Conservation (phyloP, 2,329 filamentous ascomycete species). For the Cercospora sesami region DNA sequence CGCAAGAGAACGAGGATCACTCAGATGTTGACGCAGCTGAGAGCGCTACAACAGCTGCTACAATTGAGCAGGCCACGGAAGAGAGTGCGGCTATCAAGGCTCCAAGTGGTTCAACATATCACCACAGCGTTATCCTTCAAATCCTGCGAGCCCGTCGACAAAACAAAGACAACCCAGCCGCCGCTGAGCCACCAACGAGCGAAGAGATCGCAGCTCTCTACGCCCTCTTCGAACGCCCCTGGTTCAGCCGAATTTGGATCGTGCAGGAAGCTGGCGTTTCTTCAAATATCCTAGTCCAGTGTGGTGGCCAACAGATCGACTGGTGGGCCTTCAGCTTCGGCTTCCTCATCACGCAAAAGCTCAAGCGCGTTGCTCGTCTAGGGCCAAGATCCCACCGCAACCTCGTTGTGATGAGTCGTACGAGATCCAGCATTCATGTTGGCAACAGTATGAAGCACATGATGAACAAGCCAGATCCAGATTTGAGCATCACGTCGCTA, state of each 20-base stretch:
- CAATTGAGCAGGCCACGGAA: background rate
- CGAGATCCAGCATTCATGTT: conserved; percentile 5
- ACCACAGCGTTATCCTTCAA: background rate
- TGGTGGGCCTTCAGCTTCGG: conserved; percentile 16
- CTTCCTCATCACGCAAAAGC: conserved; percentile 13
- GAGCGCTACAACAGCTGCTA: background rate
- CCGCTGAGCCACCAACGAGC: background rate
- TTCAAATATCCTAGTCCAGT: background rate
- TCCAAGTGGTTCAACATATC: background rate
- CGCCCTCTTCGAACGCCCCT: conserved; percentile 3
- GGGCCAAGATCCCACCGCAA: conserved; percentile 13
- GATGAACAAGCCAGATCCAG: background rate
- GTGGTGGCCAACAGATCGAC: conserved; percentile 8
- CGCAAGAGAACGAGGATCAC: background rate
- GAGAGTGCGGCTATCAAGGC: background rate
- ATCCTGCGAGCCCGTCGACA: background rate
- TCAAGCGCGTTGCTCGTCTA: background rate
- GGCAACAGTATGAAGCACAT: conserved; percentile 1
- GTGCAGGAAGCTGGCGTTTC: conserved; percentile 14
- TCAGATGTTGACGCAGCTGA: background rate
- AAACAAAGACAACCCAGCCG: background rate
- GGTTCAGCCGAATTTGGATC: conserved; percentile 14
- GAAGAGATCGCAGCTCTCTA: conserved; percentile 9
- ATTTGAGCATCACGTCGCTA: background rate
- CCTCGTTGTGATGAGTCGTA: conserved; percentile 7